phyloP scores from a whole-genome alignment of 768 basidiomycete species.

The Rubroboletus pulcherrimus region DNA sequence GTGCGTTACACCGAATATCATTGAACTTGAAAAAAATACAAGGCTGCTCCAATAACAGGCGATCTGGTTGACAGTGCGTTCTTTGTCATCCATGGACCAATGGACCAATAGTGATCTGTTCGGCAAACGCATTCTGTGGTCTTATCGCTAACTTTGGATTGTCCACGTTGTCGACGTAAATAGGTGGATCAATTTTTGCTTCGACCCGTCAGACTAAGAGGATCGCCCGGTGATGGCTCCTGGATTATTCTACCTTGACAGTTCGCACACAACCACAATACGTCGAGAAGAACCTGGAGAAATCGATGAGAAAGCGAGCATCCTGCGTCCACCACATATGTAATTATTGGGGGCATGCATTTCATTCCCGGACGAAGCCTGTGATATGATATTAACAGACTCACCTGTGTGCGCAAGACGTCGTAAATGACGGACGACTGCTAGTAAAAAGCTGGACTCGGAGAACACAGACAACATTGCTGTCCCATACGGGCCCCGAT shows the following conservation, averaged over 20 bases:
- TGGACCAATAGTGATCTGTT: too few relatives aligned
- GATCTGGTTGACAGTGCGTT: too few relatives aligned
- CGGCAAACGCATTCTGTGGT: too few relatives aligned
- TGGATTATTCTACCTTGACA: too few relatives aligned
- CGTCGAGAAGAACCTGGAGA: not conserved
- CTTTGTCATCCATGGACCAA: too few relatives aligned
- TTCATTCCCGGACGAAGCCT: not conserved
- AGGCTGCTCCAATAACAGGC: too few relatives aligned
- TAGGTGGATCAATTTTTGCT: not conserved
- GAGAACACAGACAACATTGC: slow-evolving; percentile 2
- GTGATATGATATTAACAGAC: not conserved
- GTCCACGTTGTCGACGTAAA: not conserved
- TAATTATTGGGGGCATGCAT: not conserved
- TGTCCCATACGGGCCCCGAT: slow-evolving; percentile 53
- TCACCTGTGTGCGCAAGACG: not conserved
- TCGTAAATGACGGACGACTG: not conserved
- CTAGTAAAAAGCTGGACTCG: not conserved
- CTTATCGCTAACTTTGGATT: slow-evolving; percentile 7
- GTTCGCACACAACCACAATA: not conserved
- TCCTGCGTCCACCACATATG: too few relatives aligned
- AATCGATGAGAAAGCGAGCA: not conserved
- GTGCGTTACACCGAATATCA: too few relatives aligned
- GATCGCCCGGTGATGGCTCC: too few relatives aligned
- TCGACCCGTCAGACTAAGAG: not conserved
- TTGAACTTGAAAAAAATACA: too few relatives aligned